Evolutionary conservation across 106 monocot species (phyloP).

Genomic region (Dendrobium nobile): DNA sequence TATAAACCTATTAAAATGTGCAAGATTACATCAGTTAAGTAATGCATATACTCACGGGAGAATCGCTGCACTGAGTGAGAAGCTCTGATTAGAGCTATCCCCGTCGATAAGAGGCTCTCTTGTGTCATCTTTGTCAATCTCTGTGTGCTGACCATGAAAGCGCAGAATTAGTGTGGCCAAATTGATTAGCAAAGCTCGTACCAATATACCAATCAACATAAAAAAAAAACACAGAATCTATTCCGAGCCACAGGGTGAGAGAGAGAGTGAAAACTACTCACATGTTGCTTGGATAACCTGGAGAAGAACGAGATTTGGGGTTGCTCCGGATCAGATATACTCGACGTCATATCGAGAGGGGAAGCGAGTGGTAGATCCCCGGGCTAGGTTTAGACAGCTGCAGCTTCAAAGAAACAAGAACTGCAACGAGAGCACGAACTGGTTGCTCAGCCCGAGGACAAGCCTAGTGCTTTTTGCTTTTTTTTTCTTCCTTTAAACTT

Average conservation of each 20-base stretch:
- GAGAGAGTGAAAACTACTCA: neutral
- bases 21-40: neutral
- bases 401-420: neutral
- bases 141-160: conserved; percentile 7
- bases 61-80: conserved; percentile 44
- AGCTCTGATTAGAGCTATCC: conserved; percentile 23
- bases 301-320: neutral
- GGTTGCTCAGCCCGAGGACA: too few species aligned
- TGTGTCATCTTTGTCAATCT: conserved; percentile 16
- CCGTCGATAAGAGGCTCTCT: conserved; percentile 41
- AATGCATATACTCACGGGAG: conserved; percentile 42
- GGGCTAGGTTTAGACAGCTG: neutral
- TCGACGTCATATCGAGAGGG: neutral
- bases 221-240: neutral
- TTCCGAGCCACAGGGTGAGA: neutral
- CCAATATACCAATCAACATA: neutral
- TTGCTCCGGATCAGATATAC: conserved; percentile 9
- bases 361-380: neutral
- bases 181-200: neutral
- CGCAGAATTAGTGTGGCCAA: neutral
- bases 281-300: conserved; percentile 5
- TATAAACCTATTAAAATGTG: neutral
- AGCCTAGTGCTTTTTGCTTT: too few species aligned
- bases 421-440: neutral
- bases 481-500: too few species aligned